A percentile compares a stretch with the other conserved stretches of the same genome.
phyloP scores from a whole-genome alignment of 2,329 filamentous ascomycete genomes.

The Capronia americana region DNA sequence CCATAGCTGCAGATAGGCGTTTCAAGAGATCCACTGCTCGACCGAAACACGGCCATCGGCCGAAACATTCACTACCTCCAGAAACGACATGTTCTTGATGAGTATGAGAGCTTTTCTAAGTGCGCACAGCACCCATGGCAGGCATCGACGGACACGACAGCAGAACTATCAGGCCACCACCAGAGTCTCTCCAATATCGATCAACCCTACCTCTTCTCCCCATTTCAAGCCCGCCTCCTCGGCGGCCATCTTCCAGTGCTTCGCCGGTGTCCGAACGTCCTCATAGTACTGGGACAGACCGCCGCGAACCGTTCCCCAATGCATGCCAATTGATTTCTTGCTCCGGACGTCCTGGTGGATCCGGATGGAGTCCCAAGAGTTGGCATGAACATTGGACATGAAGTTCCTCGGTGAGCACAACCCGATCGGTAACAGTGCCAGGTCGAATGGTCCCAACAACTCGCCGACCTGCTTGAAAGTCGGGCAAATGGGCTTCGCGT shows the following conservation, averaged over 20 bases:
- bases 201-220: constrained; percentile 47
- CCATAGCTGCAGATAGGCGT: background rate
- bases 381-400: constrained; percentile 55
- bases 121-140: background rate
- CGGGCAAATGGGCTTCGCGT: constrained; percentile 53
- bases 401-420: constrained; percentile 54
- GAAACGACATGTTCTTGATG: background rate
- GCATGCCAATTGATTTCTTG: constrained; percentile 59
- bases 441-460: constrained; percentile 56
- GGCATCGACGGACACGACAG: background rate
- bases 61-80: background rate
- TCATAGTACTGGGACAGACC: constrained; percentile 55
- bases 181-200: constrained; percentile 58
- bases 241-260: constrained; percentile 53
- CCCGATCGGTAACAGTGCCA: constrained; percentile 58
- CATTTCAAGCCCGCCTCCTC: constrained; percentile 51
- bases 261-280: constrained; percentile 56
- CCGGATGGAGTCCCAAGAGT: constrained; percentile 55
- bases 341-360: constrained; percentile 57
- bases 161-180: constrained; percentile 30
- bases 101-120: background rate
- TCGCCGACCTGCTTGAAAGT: constrained; percentile 57
- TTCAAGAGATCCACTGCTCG: background rate
- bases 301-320: constrained; percentile 52
- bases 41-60: background rate